A percentile compares a stretch with the other conserved stretches of the same genome.
phyloP scores from a whole-genome alignment of 306 rosid genomes.

The Medicago arabica region DNA sequence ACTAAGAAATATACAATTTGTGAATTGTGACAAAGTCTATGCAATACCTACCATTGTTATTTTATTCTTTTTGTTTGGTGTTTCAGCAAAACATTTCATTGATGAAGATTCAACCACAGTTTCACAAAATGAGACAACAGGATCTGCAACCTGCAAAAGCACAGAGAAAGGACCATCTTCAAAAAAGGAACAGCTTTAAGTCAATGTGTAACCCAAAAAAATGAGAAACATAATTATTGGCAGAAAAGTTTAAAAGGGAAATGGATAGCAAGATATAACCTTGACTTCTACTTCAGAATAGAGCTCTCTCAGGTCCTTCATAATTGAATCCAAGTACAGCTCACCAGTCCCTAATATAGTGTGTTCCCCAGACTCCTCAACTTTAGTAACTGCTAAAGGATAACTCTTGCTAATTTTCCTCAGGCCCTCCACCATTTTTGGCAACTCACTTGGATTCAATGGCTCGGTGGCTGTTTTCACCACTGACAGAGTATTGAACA shows the following conservation, averaged over 20 bases:
- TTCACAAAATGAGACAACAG: conserved; percentile 97
- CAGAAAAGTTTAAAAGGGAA: background rate
- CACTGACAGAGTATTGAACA: conserved; percentile 92
- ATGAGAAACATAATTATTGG: background rate
- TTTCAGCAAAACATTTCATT: conserved; percentile 98
- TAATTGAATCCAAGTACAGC: conserved; percentile 96
- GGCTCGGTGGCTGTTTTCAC: conserved; percentile 99
- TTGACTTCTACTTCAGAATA: conserved; percentile 99
- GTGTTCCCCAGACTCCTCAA: conserved; percentile 99
- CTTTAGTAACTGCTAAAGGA: conserved; percentile 96
- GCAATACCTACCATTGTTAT: conserved; percentile 82
- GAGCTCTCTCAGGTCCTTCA: conserved; percentile 98
- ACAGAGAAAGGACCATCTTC: conserved; percentile 40
- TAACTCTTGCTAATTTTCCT: conserved; percentile 98
- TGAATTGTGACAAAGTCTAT: conserved; percentile 4
- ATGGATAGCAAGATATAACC: conserved; percentile 49
- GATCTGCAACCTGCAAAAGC: conserved; percentile 86
- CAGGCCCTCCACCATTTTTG: conserved; percentile 99
- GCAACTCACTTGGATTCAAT: conserved; percentile 95
- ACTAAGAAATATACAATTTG: conserved; percentile 8
- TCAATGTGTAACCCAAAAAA: conserved; percentile 11
- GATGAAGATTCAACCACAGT: conserved; percentile 99
- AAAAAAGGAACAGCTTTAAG: conserved; percentile 33
- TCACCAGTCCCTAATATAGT: conserved; percentile 96
- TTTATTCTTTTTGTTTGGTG: conserved; percentile 97